These are phyloP conservation scores for Phytophthora megakarya DNA, from an alignment of 352 stramenopile species.

Conservation along the genomic window DNA sequence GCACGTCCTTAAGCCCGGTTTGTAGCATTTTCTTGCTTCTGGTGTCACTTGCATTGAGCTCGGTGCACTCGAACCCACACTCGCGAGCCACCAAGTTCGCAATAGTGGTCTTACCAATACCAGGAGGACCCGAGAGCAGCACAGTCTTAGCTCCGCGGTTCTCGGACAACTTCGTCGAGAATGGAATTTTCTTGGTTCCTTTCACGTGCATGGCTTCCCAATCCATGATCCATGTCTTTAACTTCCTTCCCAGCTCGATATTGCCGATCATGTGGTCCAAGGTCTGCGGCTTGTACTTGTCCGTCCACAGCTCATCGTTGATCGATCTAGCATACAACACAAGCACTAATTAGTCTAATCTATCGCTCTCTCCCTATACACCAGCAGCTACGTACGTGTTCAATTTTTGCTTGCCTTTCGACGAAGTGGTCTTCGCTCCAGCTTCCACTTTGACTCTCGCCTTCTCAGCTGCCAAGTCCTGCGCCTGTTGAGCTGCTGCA, in stretches of 20 bases:
- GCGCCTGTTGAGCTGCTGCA: conserved; percentile 64
- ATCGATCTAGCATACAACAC: conserved; percentile 35
- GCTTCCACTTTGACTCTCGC: conserved; percentile 48
- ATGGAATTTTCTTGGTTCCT: conserved; percentile 82
- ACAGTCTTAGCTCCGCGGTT: conserved; percentile 94
- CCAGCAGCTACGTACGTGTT: conserved; percentile 37
- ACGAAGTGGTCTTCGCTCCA: conserved; percentile 27
- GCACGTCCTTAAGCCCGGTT: conserved; percentile 88
- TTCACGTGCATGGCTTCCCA: conserved; percentile 86
- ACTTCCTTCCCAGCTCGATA: conserved; percentile 86
- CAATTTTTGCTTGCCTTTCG: conserved; percentile 67
- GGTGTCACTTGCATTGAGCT: conserved; percentile 98
- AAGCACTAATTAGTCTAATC: conserved; percentile 1
- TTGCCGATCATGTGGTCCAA: conserved; percentile 95
- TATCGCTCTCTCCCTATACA: not conserved
- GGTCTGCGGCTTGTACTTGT: conserved; percentile 95
- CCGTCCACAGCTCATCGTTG: conserved; percentile 91
- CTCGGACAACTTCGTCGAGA: conserved; percentile 73
- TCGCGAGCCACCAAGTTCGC: conserved; percentile 92
- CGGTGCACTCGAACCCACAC: conserved; percentile 93
- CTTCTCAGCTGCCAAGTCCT: conserved; percentile 68
- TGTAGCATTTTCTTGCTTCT: conserved; percentile 97
- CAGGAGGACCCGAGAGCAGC: conserved; percentile 96
- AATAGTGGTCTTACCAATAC: conserved; percentile 97
- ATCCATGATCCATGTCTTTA: conserved; percentile 86